Conservation (phyloP, 805 yeast genomes). For the Monosporozyma yasuniensis region DNA sequence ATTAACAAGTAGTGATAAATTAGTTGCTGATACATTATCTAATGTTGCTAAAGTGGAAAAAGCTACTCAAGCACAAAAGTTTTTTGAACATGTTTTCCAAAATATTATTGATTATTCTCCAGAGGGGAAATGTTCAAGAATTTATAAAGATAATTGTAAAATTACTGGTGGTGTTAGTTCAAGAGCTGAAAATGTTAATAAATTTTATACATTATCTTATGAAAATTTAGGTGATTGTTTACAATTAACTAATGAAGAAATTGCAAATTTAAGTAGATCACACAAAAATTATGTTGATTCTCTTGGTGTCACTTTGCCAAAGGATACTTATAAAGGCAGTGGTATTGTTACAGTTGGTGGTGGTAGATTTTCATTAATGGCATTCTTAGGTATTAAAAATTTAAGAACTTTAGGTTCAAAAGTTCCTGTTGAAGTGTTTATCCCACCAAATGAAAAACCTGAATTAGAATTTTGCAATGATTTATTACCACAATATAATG, state of each 20-base stretch:
- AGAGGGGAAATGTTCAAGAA: constrained; percentile 16
- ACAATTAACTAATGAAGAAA: constrained; percentile 13
- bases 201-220: constrained; percentile 16
- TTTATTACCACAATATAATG: constrained; percentile 47
- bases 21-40: background rate
- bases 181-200: constrained; percentile 15
- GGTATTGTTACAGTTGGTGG: constrained; percentile 65
- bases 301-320: constrained; percentile 14
- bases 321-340: constrained; percentile 32
- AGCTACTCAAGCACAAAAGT: constrained; percentile 8
- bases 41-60: background rate
- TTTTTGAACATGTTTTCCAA: constrained; percentile 22
- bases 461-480: constrained; percentile 49
- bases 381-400: constrained; percentile 54
- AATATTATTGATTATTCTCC: constrained; percentile 19
- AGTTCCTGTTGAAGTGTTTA: constrained; percentile 68
- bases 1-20: background rate
- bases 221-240: constrained; percentile 19
- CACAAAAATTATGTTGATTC: constrained; percentile 16
- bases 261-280: constrained; percentile 9
- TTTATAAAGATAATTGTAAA: constrained; percentile 12
- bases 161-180: constrained; percentile 19
- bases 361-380: constrained; percentile 65
- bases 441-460: constrained; percentile 60
- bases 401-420: constrained; percentile 49